Evolutionary conservation across 805 yeast species (phyloP).

Genomic region (Monosporozyma solicola): DNA sequence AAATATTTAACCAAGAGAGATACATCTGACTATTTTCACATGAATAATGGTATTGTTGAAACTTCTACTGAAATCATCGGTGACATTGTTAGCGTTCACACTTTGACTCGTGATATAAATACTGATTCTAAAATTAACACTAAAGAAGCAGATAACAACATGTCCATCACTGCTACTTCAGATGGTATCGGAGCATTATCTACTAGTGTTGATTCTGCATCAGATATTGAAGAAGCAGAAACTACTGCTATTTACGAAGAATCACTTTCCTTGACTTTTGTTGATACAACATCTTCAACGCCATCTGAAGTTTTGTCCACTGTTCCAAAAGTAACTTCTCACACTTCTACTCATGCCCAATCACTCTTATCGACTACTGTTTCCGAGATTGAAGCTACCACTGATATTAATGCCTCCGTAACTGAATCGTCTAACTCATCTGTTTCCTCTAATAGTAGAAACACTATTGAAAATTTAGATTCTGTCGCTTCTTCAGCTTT

Average conservation of each 20-base stretch:
- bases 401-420: too few species aligned
- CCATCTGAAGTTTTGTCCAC: not conserved
- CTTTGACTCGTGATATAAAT: slow-evolving; percentile 8
- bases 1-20: slow-evolving; percentile 14
- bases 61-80: slow-evolving; percentile 13
- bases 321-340: not conserved
- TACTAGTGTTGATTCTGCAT: not conserved
- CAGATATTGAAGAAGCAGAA: not conserved
- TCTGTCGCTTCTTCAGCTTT: not conserved
- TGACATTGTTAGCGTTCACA: slow-evolving; percentile 11
- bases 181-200: not conserved
- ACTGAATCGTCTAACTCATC: too few species aligned
- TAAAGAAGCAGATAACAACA: not conserved
- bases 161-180: not conserved
- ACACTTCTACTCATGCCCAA: not conserved
- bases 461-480: too few species aligned
- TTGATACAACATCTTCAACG: not conserved
- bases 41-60: slow-evolving; percentile 11
- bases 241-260: not conserved
- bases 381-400: not conserved
- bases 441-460: too few species aligned
- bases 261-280: not conserved
- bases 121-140: not conserved
- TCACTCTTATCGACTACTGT: not conserved
- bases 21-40: slow-evolving; percentile 11